These are phyloP conservation scores for Juncus effusus DNA, from an alignment of 176 grass and related monocot genomes.

Conservation along the genomic window DNA sequence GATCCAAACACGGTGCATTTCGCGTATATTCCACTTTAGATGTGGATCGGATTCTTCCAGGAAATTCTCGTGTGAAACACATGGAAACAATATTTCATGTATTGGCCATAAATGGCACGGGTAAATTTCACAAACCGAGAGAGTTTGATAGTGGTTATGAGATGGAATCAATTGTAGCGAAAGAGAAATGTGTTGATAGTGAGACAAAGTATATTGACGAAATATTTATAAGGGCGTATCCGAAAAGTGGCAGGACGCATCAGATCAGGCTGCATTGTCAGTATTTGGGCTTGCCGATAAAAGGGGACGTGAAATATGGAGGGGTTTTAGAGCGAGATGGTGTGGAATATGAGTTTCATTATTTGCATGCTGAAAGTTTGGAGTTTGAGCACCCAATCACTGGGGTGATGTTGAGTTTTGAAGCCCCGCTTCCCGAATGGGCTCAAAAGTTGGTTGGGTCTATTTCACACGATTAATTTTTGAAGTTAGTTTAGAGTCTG, in stretches of 20 bases:
- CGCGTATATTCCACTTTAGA: conserved; percentile 63
- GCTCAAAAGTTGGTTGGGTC: conserved; percentile 41
- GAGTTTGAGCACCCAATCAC: conserved; percentile 78
- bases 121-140: conserved; percentile 43
- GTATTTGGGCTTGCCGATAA: conserved; percentile 71
- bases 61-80: conserved; percentile 62
- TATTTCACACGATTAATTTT: conserved; percentile 13
- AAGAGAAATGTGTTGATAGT: conserved; percentile 36
- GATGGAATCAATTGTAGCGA: conserved; percentile 38
- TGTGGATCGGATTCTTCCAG: conserved; percentile 51
- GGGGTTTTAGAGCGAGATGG: conserved; percentile 65
- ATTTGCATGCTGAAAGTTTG: conserved; percentile 68
- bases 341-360: conserved; percentile 50
- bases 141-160: conserved; percentile 21
- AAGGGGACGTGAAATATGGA: conserved; percentile 85
- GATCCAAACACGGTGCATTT: conserved; percentile 83
- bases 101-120: conserved; percentile 41
- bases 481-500: too few relatives aligned
- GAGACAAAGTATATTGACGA: conserved; percentile 18
- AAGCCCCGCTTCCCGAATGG: conserved; percentile 60
- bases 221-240: conserved; percentile 80
- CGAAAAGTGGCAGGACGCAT: conserved; percentile 83
- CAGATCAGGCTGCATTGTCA: conserved; percentile 90
- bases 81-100: conserved; percentile 77
- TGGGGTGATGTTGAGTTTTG: conserved; percentile 39